Evolutionary conservation across 495 filamentous ascomycete genomes (phyloP), one percentile per base, ranked within the genome.

Genomic region (Lasiosphaeriaceae sp.): DNA sequence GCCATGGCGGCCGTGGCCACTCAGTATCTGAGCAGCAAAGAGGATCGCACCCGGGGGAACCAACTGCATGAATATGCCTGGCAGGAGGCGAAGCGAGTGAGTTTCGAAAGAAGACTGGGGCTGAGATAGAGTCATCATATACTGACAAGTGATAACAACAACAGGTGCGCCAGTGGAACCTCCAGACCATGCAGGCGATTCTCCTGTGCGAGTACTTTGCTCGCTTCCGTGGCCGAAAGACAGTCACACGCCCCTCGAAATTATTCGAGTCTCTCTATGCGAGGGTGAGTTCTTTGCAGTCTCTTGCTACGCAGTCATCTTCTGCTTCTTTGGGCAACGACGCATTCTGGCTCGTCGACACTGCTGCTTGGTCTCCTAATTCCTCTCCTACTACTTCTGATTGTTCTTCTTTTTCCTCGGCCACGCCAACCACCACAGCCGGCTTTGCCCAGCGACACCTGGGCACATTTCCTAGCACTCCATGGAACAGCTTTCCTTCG

Each of bases 151-250:
- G 14, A 16, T 12, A 43, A 31, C 2, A 34, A 37, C 12, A 52
- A 51, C 51, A 78, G 73, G 60, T 66, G 34, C 61, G 69, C 14
- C 68, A 72, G 51, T 80, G 77, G 76, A 73, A 62, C 66, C 65
- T 80, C 31, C 67, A 75, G 50, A 69, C 73, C 57, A 80, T 81
- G 79, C 79, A 82, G 68, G 69, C 78, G 37, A 80, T 82, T 57
- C 69, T 83, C 41, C 69, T 83, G 19, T 80, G 76, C 63, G 80
- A 83, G 60, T 70, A 77, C 57, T 83, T 80, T 56, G 70, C 72
- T 41, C 74, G 74, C 47, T 82, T 82, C 64, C 73, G 79, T 46
- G 79, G 79, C 58, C 71, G 73, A 49, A 78, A 75, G 65, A 72
- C 68, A 29, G 61, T 66, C 46, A 69, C 74, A 52, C 61, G 59